A percentile compares a stretch with the other conserved stretches of the same genome.
These are phyloP conservation scores for Luvunga scandens DNA, from an alignment of 345 rosid genomes.

Conservation along the genomic window DNA sequence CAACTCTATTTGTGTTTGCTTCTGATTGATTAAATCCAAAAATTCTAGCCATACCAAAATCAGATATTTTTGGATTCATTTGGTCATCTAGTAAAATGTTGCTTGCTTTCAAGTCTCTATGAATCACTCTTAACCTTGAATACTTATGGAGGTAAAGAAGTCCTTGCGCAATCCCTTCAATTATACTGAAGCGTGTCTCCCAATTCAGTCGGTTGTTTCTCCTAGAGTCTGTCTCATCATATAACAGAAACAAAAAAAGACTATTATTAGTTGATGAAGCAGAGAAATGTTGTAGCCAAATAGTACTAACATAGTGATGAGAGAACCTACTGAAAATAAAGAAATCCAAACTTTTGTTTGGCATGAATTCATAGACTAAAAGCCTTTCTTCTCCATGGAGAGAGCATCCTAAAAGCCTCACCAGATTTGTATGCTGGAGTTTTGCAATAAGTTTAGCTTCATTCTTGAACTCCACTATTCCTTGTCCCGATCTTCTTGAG, in stretches of 20 bases:
- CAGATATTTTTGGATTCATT: constrained; percentile 14
- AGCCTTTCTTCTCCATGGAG: not conserved
- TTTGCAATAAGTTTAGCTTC: not conserved
- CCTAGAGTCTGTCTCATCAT: not conserved
- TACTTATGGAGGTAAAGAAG: constrained; percentile 12
- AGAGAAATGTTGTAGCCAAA: not conserved
- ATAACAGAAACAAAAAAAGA: not conserved
- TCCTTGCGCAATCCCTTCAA: constrained; percentile 17
- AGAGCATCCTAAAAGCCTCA: constrained; percentile 9
- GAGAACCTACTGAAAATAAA: not conserved
- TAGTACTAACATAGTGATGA: not conserved
- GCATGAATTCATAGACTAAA: not conserved
- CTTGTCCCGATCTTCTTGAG: not conserved
- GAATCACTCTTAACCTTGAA: constrained; percentile 12
- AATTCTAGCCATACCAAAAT: constrained; percentile 10
- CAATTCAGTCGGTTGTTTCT: not conserved
- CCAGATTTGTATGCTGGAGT: constrained; percentile 2
- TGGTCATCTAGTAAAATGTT: constrained; percentile 15
- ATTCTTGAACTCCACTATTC: not conserved
- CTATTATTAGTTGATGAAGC: not conserved
- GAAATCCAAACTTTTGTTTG: constrained; percentile 4
- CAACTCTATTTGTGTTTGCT: not conserved
- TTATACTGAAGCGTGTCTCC: not conserved
- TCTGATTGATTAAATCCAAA: not conserved
- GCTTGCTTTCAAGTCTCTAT: constrained; percentile 13